phyloP scores from a whole-genome alignment of 495 filamentous ascomycete species.

The Hypoxylon crocopeplum region DNA sequence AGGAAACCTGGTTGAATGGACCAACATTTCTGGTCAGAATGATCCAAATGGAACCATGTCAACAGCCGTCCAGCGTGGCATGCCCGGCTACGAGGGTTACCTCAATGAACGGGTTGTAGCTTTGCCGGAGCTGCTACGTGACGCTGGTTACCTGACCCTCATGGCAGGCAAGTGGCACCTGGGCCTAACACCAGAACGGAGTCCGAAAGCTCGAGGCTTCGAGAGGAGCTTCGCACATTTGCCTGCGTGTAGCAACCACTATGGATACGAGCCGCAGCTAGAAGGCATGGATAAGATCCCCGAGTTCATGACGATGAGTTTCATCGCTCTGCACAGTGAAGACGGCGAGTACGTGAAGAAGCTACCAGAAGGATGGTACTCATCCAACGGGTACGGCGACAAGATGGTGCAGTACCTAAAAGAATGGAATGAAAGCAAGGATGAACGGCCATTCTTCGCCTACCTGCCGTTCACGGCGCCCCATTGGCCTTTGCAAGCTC shows the following conservation, averaged over 20 bases:
- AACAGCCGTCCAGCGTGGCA: conserved; percentile 47
- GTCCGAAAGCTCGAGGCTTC: conserved; percentile 53
- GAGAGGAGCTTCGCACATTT: conserved; percentile 51
- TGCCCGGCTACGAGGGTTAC: conserved; percentile 72
- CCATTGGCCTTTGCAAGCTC: conserved; percentile 68
- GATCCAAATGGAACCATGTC: conserved; percentile 46
- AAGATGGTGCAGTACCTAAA: conserved; percentile 62
- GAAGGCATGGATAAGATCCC: conserved; percentile 45
- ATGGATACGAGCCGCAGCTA: conserved; percentile 64
- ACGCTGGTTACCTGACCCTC: conserved; percentile 67
- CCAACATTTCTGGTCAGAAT: conserved; percentile 40
- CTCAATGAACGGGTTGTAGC: conserved; percentile 68
- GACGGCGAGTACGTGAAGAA: conserved; percentile 59
- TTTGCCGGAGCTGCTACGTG: conserved; percentile 66
- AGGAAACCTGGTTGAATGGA: conserved; percentile 54
- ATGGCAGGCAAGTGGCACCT: conserved; percentile 71
- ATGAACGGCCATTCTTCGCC: conserved; percentile 65
- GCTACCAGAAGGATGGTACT: conserved; percentile 64
- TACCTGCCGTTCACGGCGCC: conserved; percentile 67
- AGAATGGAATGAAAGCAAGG: conserved; percentile 59
- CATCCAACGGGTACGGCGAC: conserved; percentile 61
- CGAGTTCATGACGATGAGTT: conserved; percentile 59
- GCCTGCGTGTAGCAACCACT: conserved; percentile 63
- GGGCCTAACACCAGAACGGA: conserved; percentile 49
- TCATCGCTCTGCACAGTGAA: conserved; percentile 65